A percentile compares a stretch with the other conserved stretches of the same genome.
These are phyloP conservation scores for Aureobasidium namibiae DNA, from an alignment of 2,329 filamentous ascomycete species.

Conservation along the genomic window DNA sequence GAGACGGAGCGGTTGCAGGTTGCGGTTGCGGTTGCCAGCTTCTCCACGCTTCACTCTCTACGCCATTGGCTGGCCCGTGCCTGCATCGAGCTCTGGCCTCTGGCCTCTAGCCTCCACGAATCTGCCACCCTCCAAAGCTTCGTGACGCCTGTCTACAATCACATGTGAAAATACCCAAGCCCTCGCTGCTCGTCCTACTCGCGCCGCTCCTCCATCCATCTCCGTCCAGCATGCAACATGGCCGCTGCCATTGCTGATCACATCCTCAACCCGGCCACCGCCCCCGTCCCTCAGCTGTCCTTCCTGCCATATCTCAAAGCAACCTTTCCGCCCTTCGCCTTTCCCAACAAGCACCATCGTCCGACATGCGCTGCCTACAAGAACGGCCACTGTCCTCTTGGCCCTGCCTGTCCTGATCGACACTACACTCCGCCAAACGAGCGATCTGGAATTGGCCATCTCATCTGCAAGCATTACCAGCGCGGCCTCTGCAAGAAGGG, in stretches of 20 bases:
- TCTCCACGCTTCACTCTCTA: neutral
- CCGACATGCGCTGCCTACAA: conserved; percentile 81
- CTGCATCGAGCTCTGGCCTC: no score
- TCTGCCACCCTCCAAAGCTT: neutral
- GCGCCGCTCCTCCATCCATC: neutral
- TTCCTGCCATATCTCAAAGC: conserved; percentile 27
- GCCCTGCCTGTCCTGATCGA: conserved; percentile 75
- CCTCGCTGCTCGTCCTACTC: no score
- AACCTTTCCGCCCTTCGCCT: conserved; percentile 24
- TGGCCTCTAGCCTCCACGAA: no score
- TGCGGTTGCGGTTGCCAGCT: neutral
- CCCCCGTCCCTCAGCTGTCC: conserved; percentile 22
- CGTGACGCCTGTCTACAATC: neutral
- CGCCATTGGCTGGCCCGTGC: neutral
- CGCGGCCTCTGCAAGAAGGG: conserved; percentile 97
- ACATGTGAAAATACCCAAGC: neutral
- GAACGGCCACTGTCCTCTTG: conserved; percentile 78
- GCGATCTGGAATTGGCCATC: conserved; percentile 30
- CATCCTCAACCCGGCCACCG: conserved; percentile 24
- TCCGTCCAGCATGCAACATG: neutral
- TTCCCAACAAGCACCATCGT: conserved; percentile 28
- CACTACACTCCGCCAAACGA: conserved; percentile 51
- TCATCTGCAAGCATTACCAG: conserved; percentile 98
- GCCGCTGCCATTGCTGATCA: conserved; percentile 18
- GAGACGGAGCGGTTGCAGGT: neutral